Base-by-base conservation (phyloP, 345 rosid species). In the Lumnitzera littorea region DNA sequence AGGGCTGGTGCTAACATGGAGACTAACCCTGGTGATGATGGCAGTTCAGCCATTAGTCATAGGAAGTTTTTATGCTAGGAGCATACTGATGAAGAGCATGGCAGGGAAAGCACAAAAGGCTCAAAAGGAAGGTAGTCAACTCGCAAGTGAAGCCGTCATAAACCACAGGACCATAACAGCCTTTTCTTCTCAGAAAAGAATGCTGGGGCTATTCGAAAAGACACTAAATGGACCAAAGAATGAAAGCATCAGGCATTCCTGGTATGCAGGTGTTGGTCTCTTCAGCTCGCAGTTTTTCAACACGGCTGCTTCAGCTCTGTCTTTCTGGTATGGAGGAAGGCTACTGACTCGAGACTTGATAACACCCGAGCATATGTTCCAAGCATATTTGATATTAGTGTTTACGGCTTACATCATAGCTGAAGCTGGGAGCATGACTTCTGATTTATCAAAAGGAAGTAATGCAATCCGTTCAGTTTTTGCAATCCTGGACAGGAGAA, bases 131-230 rank as follows among this genome's bases (percentile, higher is more conserved):
- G 88, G 91, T 64, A 85, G 91, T 71, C 86, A 85, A 46, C 58
- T 82, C 11, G 91, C 88, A 24, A 82, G 88, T 31, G 88, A 85
- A 73, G 86, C 86, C 16, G 83, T 76, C 1, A 65, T 73, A 12
- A 85, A 85, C 81, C 91, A 82, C 58, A 83, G 91, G 69, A 85
- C 91, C 10, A 85, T 85, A 51, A 80, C 88, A 0, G 86, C 91
- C 52, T 82, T 82, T 74, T 85, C 91, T 25, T 80, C 88, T 36
- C 91, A 85, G 73, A 85, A 75, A 65, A 77, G 80, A 72, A 77
- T 85, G 25, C 2, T 73, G 41, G 71, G 78, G n/a, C 83, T 80
- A 12, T 85, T 85, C 64, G 70, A 55, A 24, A 80, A 63, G 20
- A 85, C 84, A 10, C 56, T 85, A 68, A 70, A 61, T 50, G 86